These are phyloP conservation scores for Solanum gracilifrons DNA, from an alignment of 257 asterid species.

Conservation along the genomic window DNA sequence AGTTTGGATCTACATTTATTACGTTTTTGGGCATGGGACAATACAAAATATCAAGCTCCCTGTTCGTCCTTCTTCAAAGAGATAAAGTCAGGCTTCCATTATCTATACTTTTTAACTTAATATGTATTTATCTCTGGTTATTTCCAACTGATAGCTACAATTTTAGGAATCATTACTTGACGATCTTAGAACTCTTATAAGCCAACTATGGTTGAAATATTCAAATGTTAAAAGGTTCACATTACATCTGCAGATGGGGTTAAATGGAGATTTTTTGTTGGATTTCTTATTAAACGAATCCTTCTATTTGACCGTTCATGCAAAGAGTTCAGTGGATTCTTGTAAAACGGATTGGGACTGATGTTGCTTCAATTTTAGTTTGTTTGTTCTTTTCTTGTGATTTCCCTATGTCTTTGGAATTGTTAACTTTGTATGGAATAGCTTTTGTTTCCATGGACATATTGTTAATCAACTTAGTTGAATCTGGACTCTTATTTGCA, in stretches of 20 bases:
- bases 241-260: not conserved
- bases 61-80: not conserved
- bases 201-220: not conserved
- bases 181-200: not conserved
- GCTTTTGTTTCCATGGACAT: not conserved
- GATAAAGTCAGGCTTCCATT: not conserved
- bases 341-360: not conserved
- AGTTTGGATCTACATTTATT: not conserved
- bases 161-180: not conserved
- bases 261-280: not conserved
- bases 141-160: not conserved
- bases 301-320: not conserved
- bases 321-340: not conserved
- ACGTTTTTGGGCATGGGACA: not conserved
- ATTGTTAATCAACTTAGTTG: not conserved
- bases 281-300: not conserved
- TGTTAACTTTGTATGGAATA: not conserved
- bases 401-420: not conserved
- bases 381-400: not conserved
- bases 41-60: not conserved
- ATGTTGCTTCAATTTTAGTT: not conserved
- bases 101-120: not conserved
- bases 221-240: not conserved
- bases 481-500: constrained; percentile 7
- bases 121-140: not conserved